Percentiles rank a stretch among this genome's conserved stretches.
phyloP scores from a whole-genome alignment of 441 rosid species.

The Populus hybrid region DNA sequence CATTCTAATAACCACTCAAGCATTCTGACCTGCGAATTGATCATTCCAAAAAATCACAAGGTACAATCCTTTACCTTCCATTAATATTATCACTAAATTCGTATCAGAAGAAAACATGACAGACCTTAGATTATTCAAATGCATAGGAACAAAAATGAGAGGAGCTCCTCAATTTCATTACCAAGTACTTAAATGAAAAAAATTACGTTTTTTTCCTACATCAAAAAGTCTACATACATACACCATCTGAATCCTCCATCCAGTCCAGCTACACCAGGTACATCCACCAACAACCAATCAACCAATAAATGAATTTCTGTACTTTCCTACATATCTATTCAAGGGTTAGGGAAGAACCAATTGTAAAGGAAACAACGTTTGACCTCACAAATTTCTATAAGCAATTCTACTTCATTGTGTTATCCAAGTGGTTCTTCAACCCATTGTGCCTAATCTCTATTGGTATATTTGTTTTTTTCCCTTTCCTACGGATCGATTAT shows the following conservation, averaged over 20 bases:
- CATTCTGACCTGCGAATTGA: no score
- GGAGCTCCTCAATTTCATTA: background rate
- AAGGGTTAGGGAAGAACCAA: constrained; percentile 18
- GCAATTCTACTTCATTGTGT: background rate
- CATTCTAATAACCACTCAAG: no score
- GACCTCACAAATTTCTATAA: background rate
- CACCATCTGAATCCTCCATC: constrained; percentile 4
- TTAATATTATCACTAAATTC: no score
- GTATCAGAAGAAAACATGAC: no score
- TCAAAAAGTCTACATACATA: constrained; percentile 2
- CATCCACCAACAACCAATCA: constrained; percentile 36
- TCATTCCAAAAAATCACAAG: no score
- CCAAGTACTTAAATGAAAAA: constrained; percentile 10
- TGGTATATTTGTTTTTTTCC: background rate
- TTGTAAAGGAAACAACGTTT: background rate
- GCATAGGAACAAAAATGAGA: background rate
- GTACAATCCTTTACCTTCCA: no score
- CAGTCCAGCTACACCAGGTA: constrained; percentile 17
- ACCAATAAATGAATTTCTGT: constrained; percentile 59
- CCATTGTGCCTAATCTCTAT: constrained; percentile 6
- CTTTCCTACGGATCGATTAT: constrained; percentile 4
- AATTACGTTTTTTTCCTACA: background rate
- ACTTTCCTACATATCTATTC: constrained; percentile 32
- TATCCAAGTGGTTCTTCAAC: background rate
- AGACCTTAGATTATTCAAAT: no score